Evolutionary conservation across 805 yeast species (phyloP).

Genomic region (Wickerhamomyces sydowiorum): DNA sequence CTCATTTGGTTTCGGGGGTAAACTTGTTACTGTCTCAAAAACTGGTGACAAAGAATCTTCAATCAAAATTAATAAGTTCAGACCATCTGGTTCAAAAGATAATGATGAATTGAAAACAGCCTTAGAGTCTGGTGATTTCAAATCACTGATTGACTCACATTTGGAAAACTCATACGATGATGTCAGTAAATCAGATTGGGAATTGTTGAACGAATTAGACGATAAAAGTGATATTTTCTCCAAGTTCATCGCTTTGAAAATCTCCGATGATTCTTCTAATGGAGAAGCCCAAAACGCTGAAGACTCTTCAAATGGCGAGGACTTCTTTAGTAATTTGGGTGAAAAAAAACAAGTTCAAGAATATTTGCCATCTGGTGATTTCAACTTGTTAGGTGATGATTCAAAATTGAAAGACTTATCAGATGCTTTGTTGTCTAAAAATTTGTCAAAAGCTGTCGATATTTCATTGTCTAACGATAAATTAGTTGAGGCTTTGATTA

Average conservation of each 20-base stretch:
- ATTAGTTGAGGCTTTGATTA: constrained; percentile 72
- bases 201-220: constrained; percentile 46
- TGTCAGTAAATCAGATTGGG: constrained; percentile 58
- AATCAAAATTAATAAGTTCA: constrained; percentile 37
- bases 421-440: constrained; percentile 52
- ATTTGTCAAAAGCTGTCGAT: constrained; percentile 62
- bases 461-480: constrained; percentile 56
- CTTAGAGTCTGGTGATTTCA: constrained; percentile 48
- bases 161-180: constrained; percentile 33
- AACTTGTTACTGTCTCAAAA: constrained; percentile 52
- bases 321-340: constrained; percentile 31
- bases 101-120: constrained; percentile 47
- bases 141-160: constrained; percentile 50
- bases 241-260: constrained; percentile 30
- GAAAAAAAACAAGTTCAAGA: constrained; percentile 14
- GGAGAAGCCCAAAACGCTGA: constrained; percentile 10
- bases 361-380: constrained; percentile 48
- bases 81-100: constrained; percentile 28
- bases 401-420: constrained; percentile 30
- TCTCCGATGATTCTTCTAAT: constrained; percentile 24
- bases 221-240: constrained; percentile 49
- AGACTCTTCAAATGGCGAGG: constrained; percentile 24
- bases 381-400: constrained; percentile 40
- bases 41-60: constrained; percentile 35
- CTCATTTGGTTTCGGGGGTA: constrained; percentile 92